phyloP scores from a whole-genome alignment of 2,329 filamentous ascomycete genomes.

The Gnomoniopsis sp. region DNA sequence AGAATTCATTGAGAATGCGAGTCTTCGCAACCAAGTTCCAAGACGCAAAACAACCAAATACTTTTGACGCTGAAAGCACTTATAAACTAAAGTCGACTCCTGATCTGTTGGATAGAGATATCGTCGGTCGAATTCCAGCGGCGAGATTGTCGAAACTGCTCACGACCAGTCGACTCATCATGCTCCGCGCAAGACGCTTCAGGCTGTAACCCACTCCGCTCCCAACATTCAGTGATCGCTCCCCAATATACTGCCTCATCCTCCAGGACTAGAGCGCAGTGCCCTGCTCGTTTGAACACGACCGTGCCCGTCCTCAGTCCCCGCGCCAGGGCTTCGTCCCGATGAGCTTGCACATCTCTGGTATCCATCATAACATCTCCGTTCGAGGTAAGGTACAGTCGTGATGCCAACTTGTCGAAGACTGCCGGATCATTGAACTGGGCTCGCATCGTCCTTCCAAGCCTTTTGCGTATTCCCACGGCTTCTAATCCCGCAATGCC shows the following conservation, averaged over 20 bases:
- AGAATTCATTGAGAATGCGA: too few relatives aligned
- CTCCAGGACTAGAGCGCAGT: slow-evolving; percentile 14
- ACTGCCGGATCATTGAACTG: slow-evolving; percentile 7
- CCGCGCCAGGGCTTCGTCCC: background rate
- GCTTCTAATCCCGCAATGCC: slow-evolving; percentile 8
- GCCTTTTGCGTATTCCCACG: background rate
- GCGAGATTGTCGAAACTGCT: too few relatives aligned
- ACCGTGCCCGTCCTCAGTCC: slow-evolving; percentile 3
- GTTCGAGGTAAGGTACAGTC: slow-evolving; percentile 14
- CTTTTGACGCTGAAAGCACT: too few relatives aligned
- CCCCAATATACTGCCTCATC: slow-evolving; percentile 7
- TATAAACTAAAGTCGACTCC: too few relatives aligned
- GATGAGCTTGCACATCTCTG: slow-evolving; percentile 5
- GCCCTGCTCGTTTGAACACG: slow-evolving; percentile 5
- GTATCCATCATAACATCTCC: slow-evolving; percentile 5
- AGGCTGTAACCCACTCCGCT: too few relatives aligned
- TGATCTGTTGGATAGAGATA: too few relatives aligned
- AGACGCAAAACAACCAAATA: too few relatives aligned
- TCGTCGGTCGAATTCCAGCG: too few relatives aligned
- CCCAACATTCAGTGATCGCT: too few relatives aligned
- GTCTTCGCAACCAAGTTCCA: too few relatives aligned
- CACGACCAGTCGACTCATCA: too few relatives aligned
- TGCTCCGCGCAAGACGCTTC: too few relatives aligned
- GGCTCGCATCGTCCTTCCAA: slow-evolving; percentile 5
- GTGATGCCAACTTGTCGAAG: slow-evolving; percentile 2